Evolutionary conservation across 768 basidiomycete genomes (phyloP), one percentile per base, ranked within the genome.

Genomic region (Leucosporidium yakuticum): DNA sequence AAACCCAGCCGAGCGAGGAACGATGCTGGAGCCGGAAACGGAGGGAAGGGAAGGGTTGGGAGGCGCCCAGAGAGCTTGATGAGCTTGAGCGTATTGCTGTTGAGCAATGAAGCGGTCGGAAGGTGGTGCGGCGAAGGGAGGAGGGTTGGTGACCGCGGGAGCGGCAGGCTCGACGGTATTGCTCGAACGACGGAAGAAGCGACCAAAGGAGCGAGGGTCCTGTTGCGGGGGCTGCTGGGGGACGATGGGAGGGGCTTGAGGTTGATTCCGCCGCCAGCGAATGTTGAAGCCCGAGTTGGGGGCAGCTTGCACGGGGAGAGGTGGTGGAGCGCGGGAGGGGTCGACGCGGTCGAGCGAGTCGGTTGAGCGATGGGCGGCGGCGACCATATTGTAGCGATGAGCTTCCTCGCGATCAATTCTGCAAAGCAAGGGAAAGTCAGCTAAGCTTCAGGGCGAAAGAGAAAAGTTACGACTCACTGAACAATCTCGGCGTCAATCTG

Each of bases 351-450:
- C 60, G 44, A 36, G 32, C 49, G 39, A 44, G 25, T 58, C 59
- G 49, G 34, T 5, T 21, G 48, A 49, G 7, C 27, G 32, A 27
- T 23, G 48, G 1, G 39, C 63, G 48, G 53, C 39, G n/a, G 54
- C 29, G 25, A 44, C 31, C 29, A 62, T 48, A 54, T 57, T 50
- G 60, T 54, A 34, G 25, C 71, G 53, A 47, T 69, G 65, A 9
- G 67, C 57, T 23, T 73, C 71, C 23, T 73, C 71, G 60, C 71
- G 71, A 36, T 73, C 71, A 27, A 73, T 60, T 39, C 70, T 71
- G 62, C 11, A 12, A 29, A 20, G 29, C n/a, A 0, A 21, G 21
- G 2, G 0, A 0, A 14, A 27, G 19, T 31, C 23, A n/a, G 59
- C 20, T 2, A 48, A 21, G 5, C 25, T 11, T 6, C 7, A 9